A percentile compares a stretch with the other conserved stretches of the same genome.
Evolutionary conservation across 2,329 filamentous ascomycete species (phyloP).

Genomic region (Penicillium sp.): DNA sequence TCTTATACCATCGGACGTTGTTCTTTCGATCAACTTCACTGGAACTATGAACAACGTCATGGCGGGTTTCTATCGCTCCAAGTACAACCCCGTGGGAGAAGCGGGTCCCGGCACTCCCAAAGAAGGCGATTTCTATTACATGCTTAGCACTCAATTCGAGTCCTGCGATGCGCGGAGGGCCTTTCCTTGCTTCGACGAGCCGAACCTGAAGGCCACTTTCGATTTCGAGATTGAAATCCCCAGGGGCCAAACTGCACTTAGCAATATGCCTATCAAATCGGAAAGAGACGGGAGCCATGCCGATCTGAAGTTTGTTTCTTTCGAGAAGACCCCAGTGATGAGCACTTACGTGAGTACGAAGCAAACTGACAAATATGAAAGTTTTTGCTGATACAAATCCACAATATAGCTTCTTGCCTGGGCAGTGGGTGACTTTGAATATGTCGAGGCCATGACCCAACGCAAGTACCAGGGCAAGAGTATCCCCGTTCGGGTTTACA

Average conservation of each 20-base stretch:
- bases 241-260: constrained; percentile 82
- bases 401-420: constrained; percentile 77
- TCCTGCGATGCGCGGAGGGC: constrained; percentile 91
- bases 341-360: constrained; percentile 68
- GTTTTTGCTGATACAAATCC: constrained; percentile 26
- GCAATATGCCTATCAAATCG: constrained; percentile 91
- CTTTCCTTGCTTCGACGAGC: constrained; percentile 98
- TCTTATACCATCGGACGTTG: constrained; percentile 69
- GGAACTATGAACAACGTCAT: constrained; percentile 87
- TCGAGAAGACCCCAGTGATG: constrained; percentile 86
- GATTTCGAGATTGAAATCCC: constrained; percentile 93
- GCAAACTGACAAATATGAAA: not conserved
- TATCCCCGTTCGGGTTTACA: constrained; percentile 93
- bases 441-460: constrained; percentile 87
- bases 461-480: constrained; percentile 89
- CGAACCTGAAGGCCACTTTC: constrained; percentile 94
- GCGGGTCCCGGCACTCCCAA: constrained; percentile 77
- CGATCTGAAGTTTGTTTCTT: constrained; percentile 69
- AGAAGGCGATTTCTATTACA: constrained; percentile 67
- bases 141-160: constrained; percentile 97
- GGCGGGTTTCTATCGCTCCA: constrained; percentile 91
- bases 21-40: constrained; percentile 74
- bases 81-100: constrained; percentile 81
- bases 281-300: constrained; percentile 70
- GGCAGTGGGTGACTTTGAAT: constrained; percentile 97